These are phyloP conservation scores for Solanum pinnatisectum DNA, from an alignment of 257 asterid species.

Conservation along the genomic window DNA sequence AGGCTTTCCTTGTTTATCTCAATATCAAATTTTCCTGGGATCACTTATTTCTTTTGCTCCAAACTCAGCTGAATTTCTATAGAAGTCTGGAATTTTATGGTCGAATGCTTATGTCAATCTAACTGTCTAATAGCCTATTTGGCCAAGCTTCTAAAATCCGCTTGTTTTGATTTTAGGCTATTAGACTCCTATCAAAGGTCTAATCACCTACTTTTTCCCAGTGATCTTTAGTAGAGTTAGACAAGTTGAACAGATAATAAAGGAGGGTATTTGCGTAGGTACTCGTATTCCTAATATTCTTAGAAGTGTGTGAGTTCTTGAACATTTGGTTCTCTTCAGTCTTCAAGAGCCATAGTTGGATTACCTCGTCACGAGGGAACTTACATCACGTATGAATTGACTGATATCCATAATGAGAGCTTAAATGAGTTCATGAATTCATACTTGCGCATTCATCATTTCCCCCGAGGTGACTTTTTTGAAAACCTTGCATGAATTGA, in stretches of 20 bases:
- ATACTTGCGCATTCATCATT: neutral
- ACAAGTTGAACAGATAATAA: neutral
- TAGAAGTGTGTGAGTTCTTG: neutral
- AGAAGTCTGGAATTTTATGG: neutral
- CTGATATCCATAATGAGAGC: neutral
- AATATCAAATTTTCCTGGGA: neutral
- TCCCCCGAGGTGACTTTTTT: neutral
- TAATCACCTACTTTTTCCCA: neutral
- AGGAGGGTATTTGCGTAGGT: neutral
- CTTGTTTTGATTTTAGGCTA: neutral
- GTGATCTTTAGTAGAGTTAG: neutral
- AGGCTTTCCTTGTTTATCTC: neutral
- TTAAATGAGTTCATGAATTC: neutral
- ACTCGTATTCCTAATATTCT: neutral
- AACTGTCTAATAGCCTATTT: neutral
- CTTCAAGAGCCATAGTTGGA: neutral
- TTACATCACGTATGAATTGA: neutral
- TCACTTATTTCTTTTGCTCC: neutral
- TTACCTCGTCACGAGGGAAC: neutral
- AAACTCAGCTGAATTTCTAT: neutral
- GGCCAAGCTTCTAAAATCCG: neutral
- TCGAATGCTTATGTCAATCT: neutral
- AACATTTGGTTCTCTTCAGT: neutral
- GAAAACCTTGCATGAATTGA: neutral
- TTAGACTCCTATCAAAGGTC: neutral